Conservation (phyloP, 108 stramenopile genomes). For the Cyclostephanos invisitatus region DNA sequence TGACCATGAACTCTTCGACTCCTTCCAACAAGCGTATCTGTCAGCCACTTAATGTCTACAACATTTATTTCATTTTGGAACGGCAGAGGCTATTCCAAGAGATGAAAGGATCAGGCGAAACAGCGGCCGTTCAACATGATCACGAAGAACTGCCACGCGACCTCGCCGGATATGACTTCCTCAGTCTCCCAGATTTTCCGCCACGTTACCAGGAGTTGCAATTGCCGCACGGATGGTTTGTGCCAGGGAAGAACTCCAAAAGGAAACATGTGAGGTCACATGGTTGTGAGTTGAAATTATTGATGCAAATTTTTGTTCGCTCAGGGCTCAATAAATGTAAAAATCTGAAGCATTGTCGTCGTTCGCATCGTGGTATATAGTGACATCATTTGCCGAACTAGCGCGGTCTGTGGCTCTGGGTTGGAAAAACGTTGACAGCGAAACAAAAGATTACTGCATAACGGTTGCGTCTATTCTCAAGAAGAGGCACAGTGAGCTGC, state of each 20-base stretch:
- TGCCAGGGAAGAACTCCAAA: conserved; percentile 1
- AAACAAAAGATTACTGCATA: background rate
- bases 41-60: no score
- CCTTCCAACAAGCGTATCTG: no score
- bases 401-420: background rate
- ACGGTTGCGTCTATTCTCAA: background rate
- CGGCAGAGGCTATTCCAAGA: no score
- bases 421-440: background rate
- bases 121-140: no score
- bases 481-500: background rate
- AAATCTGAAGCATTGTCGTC: background rate
- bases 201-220: background rate
- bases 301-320: background rate
- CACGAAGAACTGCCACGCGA: background rate
- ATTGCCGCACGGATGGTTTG: background rate
- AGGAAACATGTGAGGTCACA: background rate
- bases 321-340: background rate
- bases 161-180: background rate
- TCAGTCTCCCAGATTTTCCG: background rate
- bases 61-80: no score
- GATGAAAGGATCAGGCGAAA: no score
- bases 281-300: background rate
- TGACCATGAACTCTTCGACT: no score
- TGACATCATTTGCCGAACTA: background rate
- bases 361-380: background rate